Percentiles rank a stretch among this genome's conserved stretches.
Evolutionary conservation across 129 eudicot genomes (phyloP).

Genomic region (Artemisia tridentata): DNA sequence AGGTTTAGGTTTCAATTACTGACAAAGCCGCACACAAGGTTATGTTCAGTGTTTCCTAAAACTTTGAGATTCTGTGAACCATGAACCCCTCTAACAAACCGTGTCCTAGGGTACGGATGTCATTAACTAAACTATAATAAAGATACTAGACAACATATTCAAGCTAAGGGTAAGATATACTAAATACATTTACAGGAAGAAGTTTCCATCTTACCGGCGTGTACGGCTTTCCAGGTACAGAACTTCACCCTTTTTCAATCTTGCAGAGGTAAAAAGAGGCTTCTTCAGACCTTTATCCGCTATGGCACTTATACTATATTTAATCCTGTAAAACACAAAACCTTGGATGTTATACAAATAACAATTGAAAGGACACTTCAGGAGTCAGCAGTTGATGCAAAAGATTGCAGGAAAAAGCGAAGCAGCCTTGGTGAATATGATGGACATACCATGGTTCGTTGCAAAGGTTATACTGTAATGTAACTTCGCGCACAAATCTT

Average conservation of each 20-base stretch:
- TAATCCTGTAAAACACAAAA: slow-evolving; percentile 53
- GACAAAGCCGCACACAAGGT: no score
- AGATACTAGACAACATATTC: background rate
- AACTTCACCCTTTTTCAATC: slow-evolving; percentile 96
- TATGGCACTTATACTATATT: slow-evolving; percentile 85
- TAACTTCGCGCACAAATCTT: slow-evolving; percentile 90
- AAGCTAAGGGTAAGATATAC: background rate
- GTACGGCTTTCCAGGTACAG: slow-evolving; percentile 82
- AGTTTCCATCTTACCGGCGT: slow-evolving; percentile 49
- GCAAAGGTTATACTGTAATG: slow-evolving; percentile 90
- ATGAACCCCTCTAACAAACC: no score
- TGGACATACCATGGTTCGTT: slow-evolving; percentile 90
- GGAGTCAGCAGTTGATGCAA: background rate
- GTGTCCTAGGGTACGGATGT: no score
- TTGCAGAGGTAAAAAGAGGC: slow-evolving; percentile 87
- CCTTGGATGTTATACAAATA: background rate
- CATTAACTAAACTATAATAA: background rate
- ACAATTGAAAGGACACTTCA: slow-evolving; percentile 7
- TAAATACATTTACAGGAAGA: background rate
- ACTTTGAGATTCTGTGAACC: no score
- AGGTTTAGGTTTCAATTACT: no score
- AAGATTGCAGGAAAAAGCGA: background rate
- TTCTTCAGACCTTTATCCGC: slow-evolving; percentile 97
- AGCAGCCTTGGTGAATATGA: slow-evolving; percentile 4
- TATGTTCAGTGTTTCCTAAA: no score